A percentile compares a stretch with the other conserved stretches of the same genome.
These are phyloP conservation scores for Hypoxylon sp. DNA, from an alignment of 2,329 filamentous ascomycete genomes.

Conservation along the genomic window DNA sequence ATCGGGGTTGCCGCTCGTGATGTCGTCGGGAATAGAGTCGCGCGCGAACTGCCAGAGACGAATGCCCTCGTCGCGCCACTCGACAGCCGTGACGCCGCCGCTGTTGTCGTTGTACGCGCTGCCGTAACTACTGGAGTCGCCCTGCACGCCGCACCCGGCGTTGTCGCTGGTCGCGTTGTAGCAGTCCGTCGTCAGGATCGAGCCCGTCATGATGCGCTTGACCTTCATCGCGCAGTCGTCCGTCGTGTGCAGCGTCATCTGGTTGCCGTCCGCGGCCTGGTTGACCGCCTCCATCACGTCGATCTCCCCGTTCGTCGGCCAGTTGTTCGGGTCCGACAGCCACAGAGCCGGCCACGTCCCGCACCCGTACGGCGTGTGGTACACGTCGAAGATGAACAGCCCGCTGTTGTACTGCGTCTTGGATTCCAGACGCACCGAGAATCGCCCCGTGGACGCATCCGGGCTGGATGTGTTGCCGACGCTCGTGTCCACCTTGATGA, in stretches of 20 bases:
- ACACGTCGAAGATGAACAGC: slow-evolving; percentile 73
- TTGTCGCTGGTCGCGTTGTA: slow-evolving; percentile 60
- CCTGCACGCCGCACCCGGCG: slow-evolving; percentile 65
- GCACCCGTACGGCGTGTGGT: slow-evolving; percentile 70
- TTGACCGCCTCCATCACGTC: slow-evolving; percentile 69
- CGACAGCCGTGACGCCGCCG: slow-evolving; percentile 68
- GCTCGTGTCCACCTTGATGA: slow-evolving; percentile 68
- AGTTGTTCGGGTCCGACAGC: slow-evolving; percentile 67
- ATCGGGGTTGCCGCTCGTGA: slow-evolving; percentile 61
- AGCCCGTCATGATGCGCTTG: slow-evolving; percentile 62
- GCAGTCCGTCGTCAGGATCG: slow-evolving; percentile 55
- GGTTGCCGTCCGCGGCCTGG: slow-evolving; percentile 61
- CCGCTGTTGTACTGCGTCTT: slow-evolving; percentile 67
- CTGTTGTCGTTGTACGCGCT: slow-evolving; percentile 59
- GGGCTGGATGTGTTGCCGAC: slow-evolving; percentile 58
- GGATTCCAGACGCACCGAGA: slow-evolving; percentile 70
- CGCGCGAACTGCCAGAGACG: slow-evolving; percentile 69
- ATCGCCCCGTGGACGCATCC: slow-evolving; percentile 65
- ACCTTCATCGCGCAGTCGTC: slow-evolving; percentile 61
- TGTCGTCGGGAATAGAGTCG: slow-evolving; percentile 58
- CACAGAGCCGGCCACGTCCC: slow-evolving; percentile 73
- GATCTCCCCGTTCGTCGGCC: slow-evolving; percentile 72
- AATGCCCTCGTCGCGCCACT: slow-evolving; percentile 68
- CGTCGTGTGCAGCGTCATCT: slow-evolving; percentile 68
- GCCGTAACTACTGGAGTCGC: slow-evolving; percentile 57